Base-by-base conservation (phyloP, 345 rosid species). In the Eucalyptus cladocalyx region DNA sequence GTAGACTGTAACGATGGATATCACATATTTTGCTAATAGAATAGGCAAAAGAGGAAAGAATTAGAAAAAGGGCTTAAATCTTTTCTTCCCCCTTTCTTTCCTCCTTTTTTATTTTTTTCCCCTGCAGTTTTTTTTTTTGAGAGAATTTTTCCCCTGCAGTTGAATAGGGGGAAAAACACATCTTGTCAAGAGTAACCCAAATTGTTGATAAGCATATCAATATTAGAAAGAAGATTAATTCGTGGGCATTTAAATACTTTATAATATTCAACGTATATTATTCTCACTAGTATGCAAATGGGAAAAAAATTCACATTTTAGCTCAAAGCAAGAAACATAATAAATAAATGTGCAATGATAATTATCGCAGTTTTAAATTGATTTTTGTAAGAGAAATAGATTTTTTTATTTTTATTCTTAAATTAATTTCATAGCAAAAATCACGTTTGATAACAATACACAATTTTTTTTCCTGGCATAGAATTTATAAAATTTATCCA, bases 381-480 rank as follows among this genome's bases (percentile, higher is more conserved):
- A 53, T 53, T 53, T 53, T 53, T 53, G 1, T 1, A 53, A 53
- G 5, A 53, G 1, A 53, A 53, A 8, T 53, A 2, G 2, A 53
- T 4, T 53, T 53, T 53, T 19, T 8, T 53, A 53, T 53, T 53
- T 53, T 0, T 19, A 50, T 6, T 50, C 19, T 6, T 50, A 50
- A 50, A 15, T 50, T 50, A 50, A 50, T 50, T 50, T 50, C 0
- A 50, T 50, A 50, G 19, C 18, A 50, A 6, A 50, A 50, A 48
- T 16, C 19, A 16, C 1, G 7, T 50, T 50, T 50, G 11, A 53
- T 53, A 53, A 53, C 0, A 5, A 53, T 21, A 53, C 11, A 19
- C 1, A 53, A 1, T 19, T 53, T 53, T 0, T 16, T 0, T 50
- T 50, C 53, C 0, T 6, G 3, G 3, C 53, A 50, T 6, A 50